Evolutionary conservation across 2,329 filamentous ascomycete species (phyloP).

Genomic region (Cladophialophora yegresii): DNA sequence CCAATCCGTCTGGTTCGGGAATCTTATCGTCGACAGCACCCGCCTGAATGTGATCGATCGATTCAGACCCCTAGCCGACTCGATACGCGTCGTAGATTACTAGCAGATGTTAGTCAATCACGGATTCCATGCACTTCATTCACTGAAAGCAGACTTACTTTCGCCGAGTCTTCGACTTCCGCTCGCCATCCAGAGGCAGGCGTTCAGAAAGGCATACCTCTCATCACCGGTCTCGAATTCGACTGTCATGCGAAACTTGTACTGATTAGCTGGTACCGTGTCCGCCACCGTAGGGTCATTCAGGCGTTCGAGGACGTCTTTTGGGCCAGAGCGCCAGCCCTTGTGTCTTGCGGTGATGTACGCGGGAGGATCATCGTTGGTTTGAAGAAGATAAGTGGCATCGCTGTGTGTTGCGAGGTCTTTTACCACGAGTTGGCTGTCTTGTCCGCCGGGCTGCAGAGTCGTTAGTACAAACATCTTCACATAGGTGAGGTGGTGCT

Average conservation of each 20-base stretch:
- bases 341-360: constrained; percentile 52
- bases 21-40: not conserved
- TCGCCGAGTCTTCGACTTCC: constrained; percentile 51
- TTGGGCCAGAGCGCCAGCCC: constrained; percentile 53
- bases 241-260: constrained; percentile 53
- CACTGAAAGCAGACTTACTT: constrained; percentile 19
- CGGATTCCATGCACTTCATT: not conserved
- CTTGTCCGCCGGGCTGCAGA: constrained; percentile 52
- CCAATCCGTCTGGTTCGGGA: not conserved
- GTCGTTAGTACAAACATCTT: constrained; percentile 3
- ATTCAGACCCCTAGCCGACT: constrained; percentile 22
- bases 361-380: constrained; percentile 53
- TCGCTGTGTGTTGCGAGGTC: constrained; percentile 50
- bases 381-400: constrained; percentile 53
- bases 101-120: constrained; percentile 12
- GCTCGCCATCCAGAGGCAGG: constrained; percentile 54
- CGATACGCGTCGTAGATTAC: constrained; percentile 37
- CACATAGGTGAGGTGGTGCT: not conserved
- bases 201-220: constrained; percentile 53
- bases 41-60: not conserved
- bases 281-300: constrained; percentile 48
- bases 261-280: constrained; percentile 51
- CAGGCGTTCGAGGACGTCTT: constrained; percentile 53
- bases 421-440: constrained; percentile 53
- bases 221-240: constrained; percentile 55